Evolutionary conservation across 192 early-diverging fungal genomes (phyloP).

Genomic region (Physocladia obscura): DNA sequence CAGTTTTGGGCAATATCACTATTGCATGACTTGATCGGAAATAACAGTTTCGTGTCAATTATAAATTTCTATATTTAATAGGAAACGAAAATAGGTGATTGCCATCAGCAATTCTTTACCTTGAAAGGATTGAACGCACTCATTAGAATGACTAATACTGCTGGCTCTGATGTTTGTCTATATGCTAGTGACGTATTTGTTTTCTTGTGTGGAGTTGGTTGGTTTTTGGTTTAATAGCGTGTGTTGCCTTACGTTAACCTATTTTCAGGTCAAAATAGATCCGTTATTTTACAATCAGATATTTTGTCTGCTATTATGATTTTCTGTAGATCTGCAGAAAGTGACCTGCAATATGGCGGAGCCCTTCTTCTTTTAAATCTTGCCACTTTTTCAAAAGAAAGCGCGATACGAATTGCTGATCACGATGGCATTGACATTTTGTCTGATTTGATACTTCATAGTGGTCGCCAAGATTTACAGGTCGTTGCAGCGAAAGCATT

Average conservation of each 20-base stretch:
- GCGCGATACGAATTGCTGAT: conserved; percentile 23
- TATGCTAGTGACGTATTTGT: conserved; percentile 60
- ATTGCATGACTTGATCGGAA: conserved; percentile 46
- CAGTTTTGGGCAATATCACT: conserved; percentile 69
- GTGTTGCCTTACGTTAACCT: neutral
- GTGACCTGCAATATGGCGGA: conserved; percentile 55
- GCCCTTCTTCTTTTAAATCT: conserved; percentile 52
- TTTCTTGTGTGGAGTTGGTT: conserved; percentile 43
- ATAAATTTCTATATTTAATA: conserved; percentile 11
- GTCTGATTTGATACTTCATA: conserved; percentile 21
- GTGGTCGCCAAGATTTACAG: conserved; percentile 35
- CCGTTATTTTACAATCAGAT: conserved; percentile 30
- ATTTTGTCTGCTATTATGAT: conserved; percentile 36
- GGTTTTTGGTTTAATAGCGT: neutral
- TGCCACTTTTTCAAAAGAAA: conserved; percentile 41
- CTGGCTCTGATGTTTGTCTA: conserved; percentile 43
- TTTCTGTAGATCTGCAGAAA: conserved; percentile 45
- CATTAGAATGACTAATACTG: conserved; percentile 31
- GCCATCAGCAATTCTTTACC: conserved; percentile 39
- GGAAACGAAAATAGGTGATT: no score
- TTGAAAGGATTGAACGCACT: conserved; percentile 38
- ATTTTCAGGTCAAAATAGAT: conserved; percentile 20
- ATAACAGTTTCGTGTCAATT: no score
- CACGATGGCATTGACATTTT: conserved; percentile 30
- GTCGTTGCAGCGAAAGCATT: conserved; percentile 44